Base-by-base conservation (phyloP, 2,329 filamentous ascomycete genomes). In the Pseudopithomyces chartarum region DNA sequence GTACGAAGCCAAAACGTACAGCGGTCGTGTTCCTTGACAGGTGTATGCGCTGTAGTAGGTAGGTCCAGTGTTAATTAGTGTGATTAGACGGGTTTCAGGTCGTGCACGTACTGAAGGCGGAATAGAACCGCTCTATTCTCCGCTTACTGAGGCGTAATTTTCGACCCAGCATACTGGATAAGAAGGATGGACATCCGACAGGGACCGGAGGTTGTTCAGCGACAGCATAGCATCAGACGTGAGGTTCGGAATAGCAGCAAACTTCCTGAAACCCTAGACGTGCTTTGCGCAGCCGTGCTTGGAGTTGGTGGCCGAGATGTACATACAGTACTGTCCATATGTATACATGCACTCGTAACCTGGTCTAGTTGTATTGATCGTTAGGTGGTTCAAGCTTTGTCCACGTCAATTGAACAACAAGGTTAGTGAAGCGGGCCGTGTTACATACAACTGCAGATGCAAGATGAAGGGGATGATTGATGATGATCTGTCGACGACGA, bases 371-470 rank as follows among this genome's bases (percentile, higher is more conserved):
- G 32, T 26, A 6, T 2, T 34, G 45, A n/a, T 26, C 47, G 22
- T 50, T 15, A n/a, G 15, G 47, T 39, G 34, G 47, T 20, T 48
- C 20, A 36, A 39, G 47, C 46, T 26, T 47, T 19, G 44, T 47
- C 44, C 44, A 47, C 44, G 44, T 47, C 44, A 34, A 47, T 23
- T 15, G 20, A 12, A 11, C 23, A 19, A 48, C 45, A 38, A 29
- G 45, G 33, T 23, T 48, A 13, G 46, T 26, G 17, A 48, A 38
- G 12, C 33, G 46, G 20, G 17, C 33, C 34, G 47, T 34, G 19
- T 23, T 22, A 32, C 34, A 23, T 22, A 32, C 34, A 23, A 50
- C 47, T 40, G 47, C 34, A 29, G 34, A 50, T 13, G 26, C 34
- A 32, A 39, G 34, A 32, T 40, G 47, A 50, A 40, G 22, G 47